Evolutionary conservation across 2,329 filamentous ascomycete species (phyloP).

Genomic region (Calonectria hongkongensis): DNA sequence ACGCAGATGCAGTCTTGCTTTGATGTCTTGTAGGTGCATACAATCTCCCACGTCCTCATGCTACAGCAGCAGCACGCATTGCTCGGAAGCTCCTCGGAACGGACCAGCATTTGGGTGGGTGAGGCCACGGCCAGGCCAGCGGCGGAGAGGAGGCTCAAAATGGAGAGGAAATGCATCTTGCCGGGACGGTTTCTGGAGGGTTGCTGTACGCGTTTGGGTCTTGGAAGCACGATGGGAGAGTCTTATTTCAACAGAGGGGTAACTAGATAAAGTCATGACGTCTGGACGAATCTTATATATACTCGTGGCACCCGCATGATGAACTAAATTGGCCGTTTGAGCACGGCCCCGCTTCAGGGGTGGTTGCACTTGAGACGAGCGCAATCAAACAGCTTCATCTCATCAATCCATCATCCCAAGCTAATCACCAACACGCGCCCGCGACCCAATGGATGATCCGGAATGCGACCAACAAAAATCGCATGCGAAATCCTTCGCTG

Average conservation of each 20-base stretch:
- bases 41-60: conserved; percentile 18
- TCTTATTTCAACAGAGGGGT: neutral
- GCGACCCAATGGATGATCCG: neutral
- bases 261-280: neutral
- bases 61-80: conserved; percentile 17
- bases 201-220: neutral
- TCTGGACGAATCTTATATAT: conserved; percentile 24
- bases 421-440: neutral
- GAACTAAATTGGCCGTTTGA: conserved; percentile 10
- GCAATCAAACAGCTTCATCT: conserved; percentile 24
- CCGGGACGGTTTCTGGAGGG: neutral
- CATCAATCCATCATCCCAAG: neutral
- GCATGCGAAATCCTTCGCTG: too few relatives aligned
- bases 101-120: neutral
- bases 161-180: conserved; percentile 16
- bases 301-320: conserved; percentile 1
- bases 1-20: conserved; percentile 13
- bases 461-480: neutral
- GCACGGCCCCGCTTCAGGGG: conserved; percentile 22
- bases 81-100: neutral
- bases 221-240: neutral
- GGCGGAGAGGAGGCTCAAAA: conserved; percentile 10
- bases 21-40: conserved; percentile 10
- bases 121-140: conserved; percentile 4
- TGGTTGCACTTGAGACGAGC: conserved; percentile 13